Evolutionary conservation across 768 basidiomycete species (phyloP).

Genomic region (Mycena galopus): DNA sequence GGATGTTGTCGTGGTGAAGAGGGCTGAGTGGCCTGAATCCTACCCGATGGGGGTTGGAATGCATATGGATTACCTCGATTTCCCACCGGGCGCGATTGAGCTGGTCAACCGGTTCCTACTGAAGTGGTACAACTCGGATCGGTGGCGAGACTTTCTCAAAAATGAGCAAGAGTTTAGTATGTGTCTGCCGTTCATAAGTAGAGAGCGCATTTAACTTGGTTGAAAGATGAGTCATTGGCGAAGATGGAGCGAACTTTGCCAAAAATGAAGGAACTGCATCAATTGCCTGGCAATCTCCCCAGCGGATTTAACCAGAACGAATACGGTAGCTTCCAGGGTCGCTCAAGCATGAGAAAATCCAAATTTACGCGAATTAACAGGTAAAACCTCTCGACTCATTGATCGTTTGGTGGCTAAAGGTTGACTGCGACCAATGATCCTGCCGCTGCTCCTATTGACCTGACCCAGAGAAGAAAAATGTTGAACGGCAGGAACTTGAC

Average conservation of each 20-base stretch:
- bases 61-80: constrained; percentile 23
- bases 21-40: constrained; percentile 8
- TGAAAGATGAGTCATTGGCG: not conserved
- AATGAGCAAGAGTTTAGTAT: not conserved
- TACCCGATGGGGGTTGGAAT: not conserved
- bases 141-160: constrained; percentile 6
- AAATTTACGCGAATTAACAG: not conserved
- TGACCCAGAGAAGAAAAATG: constrained; percentile 13
- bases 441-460: not conserved
- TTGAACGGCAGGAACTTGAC: constrained; percentile 11
- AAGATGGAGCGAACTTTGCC: not conserved
- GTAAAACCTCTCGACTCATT: not conserved
- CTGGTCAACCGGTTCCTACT: not conserved
- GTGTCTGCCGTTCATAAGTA: not conserved
- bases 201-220: not conserved
- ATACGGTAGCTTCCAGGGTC: not conserved
- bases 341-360: not conserved
- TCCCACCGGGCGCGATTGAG: not conserved
- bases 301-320: not conserved
- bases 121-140: constrained; percentile 13
- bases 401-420: constrained; percentile 3
- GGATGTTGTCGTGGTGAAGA: constrained; percentile 23
- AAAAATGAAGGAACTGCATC: not conserved
- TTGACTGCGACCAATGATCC: not conserved
- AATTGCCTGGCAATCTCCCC: not conserved